A percentile compares a stretch with the other conserved stretches of the same genome.
Evolutionary conservation across 768 basidiomycete species (phyloP).

Genomic region (Strobilomyces echinocephalus): DNA sequence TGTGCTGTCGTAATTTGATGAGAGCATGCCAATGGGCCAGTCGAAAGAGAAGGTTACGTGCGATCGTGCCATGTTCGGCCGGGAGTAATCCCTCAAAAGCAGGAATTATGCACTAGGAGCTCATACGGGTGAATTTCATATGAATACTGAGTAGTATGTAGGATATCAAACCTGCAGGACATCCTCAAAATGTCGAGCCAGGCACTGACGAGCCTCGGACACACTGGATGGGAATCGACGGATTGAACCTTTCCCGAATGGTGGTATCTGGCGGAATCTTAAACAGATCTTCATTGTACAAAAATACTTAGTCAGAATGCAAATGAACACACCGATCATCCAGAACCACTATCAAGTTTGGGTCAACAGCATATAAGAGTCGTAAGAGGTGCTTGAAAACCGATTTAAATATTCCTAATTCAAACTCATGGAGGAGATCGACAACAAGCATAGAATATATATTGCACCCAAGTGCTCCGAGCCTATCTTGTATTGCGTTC

Average conservation of each 20-base stretch:
- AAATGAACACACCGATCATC: constrained; percentile 20
- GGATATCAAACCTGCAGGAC: constrained; percentile 32
- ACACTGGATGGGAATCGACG: constrained; percentile 32
- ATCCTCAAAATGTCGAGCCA: constrained; percentile 40
- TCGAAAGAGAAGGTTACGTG: constrained; percentile 22
- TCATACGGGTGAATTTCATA: neutral
- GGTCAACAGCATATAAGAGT: constrained; percentile 21
- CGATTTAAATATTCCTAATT: constrained; percentile 37
- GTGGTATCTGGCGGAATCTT: constrained; percentile 15
- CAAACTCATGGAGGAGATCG: constrained; percentile 34
- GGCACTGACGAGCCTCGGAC: constrained; percentile 33
- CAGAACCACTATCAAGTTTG: constrained; percentile 14
- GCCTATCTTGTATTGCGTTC: too few species aligned
- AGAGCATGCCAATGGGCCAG: constrained; percentile 32
- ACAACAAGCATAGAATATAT: too few species aligned
- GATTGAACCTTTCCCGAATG: constrained; percentile 31
- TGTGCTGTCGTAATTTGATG: constrained; percentile 34
- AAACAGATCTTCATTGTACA: neutral
- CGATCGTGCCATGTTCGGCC: constrained; percentile 14
- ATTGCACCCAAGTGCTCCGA: too few species aligned
- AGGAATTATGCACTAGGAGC: constrained; percentile 30
- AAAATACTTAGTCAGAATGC: neutral
- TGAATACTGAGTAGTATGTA: too few species aligned
- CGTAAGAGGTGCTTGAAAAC: constrained; percentile 36
- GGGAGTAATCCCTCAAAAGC: constrained; percentile 30